These are phyloP conservation scores for Phialophora verrucosa DNA, from an alignment of 2,329 filamentous ascomycete species.

Conservation along the genomic window DNA sequence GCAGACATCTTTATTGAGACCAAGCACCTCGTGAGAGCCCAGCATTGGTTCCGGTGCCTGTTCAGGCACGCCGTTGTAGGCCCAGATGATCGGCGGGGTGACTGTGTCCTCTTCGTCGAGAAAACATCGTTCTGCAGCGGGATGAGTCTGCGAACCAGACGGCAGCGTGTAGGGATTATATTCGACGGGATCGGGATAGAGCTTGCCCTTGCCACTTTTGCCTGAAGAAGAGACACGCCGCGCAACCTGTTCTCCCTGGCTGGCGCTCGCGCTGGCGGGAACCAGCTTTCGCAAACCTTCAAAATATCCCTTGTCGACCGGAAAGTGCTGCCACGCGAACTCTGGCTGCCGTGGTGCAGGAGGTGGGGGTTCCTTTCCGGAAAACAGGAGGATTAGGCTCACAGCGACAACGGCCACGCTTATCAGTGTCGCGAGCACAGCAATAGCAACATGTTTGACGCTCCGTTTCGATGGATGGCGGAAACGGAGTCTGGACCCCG, in stretches of 20 bases:
- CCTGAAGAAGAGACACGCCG: background rate
- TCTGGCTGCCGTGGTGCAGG: background rate
- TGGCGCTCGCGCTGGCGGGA: background rate
- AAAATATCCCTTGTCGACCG: conserved; percentile 2
- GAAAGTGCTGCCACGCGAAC: conserved; percentile 9
- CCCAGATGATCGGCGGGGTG: background rate
- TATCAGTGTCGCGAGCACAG: background rate
- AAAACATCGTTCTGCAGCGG: conserved; percentile 1
- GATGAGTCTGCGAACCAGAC: background rate
- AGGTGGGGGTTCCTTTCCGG: background rate
- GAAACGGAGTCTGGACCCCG: background rate
- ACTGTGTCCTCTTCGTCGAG: conserved; percentile 2
- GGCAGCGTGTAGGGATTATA: background rate
- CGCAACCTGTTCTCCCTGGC: background rate
- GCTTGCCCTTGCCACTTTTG: background rate
- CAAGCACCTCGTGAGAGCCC: conserved; percentile 6
- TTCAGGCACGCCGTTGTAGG: conserved; percentile 2
- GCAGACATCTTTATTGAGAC: conserved; percentile 11
- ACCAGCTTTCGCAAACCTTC: conserved; percentile 8
- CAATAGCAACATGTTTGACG: background rate
- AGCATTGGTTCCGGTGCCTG: conserved; percentile 2
- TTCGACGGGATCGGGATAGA: background rate
- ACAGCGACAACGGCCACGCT: background rate
- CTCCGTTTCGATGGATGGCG: background rate
- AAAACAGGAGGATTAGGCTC: background rate